Evolutionary conservation across 164 flowering plant species (phyloP).

Genomic region (Berberis vulgaris): DNA sequence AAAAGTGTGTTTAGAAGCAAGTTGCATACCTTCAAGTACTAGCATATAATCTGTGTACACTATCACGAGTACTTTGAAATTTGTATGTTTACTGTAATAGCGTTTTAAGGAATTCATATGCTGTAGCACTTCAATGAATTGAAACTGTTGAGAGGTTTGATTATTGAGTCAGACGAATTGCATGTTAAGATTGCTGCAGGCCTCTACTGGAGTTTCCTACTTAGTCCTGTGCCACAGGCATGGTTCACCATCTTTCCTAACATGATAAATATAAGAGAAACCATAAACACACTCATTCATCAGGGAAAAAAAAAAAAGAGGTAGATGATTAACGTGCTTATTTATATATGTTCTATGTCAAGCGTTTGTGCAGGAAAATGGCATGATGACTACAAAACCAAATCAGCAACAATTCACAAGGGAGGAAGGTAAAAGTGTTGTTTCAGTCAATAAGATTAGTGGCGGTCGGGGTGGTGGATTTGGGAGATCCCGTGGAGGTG

Average conservation of each 20-base stretch:
- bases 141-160: no score
- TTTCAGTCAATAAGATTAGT: background rate
- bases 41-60: no score
- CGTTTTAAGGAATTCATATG: no score
- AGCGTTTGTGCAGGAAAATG: constrained; percentile 6
- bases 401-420: background rate
- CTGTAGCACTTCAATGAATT: no score
- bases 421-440: background rate
- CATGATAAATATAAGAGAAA: background rate
- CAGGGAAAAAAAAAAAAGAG: background rate
- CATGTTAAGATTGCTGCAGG: background rate
- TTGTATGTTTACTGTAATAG: no score
- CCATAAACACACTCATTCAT: no score
- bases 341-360: background rate
- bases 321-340: background rate
- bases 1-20: no score
- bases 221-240: no score
- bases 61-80: no score
- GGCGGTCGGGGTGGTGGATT: background rate
- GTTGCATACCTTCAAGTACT: no score
- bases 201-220: background rate
- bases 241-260: background rate
- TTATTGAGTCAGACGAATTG: no score
- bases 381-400: constrained; percentile 63
- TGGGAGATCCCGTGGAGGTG: no score